These are phyloP conservation scores for Penicillium cosmopolitanum DNA, from an alignment of 495 filamentous ascomycete genomes.

Conservation along the genomic window DNA sequence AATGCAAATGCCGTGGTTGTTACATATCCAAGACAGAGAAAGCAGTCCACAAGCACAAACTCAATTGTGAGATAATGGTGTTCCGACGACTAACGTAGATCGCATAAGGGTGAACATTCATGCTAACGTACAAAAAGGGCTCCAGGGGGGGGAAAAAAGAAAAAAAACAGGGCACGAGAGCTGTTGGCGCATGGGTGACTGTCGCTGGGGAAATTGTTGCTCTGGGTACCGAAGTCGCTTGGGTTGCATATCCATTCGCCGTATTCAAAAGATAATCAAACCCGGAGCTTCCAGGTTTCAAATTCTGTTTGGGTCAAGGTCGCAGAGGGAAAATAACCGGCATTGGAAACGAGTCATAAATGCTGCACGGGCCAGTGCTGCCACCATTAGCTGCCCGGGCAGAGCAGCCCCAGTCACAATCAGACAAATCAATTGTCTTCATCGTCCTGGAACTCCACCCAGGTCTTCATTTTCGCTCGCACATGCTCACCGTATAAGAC, in stretches of 20 bases:
- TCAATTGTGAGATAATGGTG: not conserved
- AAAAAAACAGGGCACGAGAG: not conserved
- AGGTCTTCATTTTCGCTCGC: constrained; percentile 49
- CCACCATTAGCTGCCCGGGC: not conserved
- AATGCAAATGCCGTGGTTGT: not conserved
- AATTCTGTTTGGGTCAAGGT: not conserved
- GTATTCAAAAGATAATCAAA: not conserved
- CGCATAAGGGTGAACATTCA: not conserved
- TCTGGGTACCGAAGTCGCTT: not conserved
- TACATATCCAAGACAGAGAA: not conserved
- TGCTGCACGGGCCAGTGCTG: not conserved
- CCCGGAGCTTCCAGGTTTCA: not conserved
- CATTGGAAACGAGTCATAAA: not conserved
- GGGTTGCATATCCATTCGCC: not conserved
- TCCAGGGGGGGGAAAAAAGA: not conserved
- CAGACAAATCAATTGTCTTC: constrained; percentile 10
- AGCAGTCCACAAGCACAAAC: too few relatives aligned
- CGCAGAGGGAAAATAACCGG: not conserved
- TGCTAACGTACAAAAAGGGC: not conserved
- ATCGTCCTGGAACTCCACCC: constrained; percentile 43
- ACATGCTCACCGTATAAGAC: constrained; percentile 51
- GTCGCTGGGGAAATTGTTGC: not conserved
- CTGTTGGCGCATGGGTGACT: not conserved
- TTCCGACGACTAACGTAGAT: not conserved
- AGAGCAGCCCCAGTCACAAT: not conserved